These are phyloP conservation scores for Murraya paniculata DNA, from an alignment of 345 rosid genomes.

Conservation along the genomic window DNA sequence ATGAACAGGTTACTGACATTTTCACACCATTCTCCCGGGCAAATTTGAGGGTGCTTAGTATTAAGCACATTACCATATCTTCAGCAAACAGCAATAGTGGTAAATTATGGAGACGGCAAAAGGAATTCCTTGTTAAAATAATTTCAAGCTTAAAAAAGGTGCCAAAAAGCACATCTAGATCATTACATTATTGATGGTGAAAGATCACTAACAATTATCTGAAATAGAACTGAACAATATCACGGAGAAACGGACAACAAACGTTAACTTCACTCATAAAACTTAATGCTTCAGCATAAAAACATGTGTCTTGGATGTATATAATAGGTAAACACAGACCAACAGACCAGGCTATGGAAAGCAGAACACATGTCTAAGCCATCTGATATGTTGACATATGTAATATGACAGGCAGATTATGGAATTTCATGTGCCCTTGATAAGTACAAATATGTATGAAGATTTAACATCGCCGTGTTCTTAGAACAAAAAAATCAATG, in stretches of 20 bases:
- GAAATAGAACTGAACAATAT: neutral
- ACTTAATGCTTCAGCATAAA: neutral
- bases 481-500: neutral
- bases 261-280: neutral
- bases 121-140: neutral
- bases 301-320: neutral
- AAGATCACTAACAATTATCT: constrained; percentile 5
- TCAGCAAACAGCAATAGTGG: neutral
- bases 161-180: neutral
- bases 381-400: neutral
- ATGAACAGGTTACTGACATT: neutral
- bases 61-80: neutral
- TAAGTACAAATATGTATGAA: neutral
- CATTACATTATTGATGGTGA: neutral
- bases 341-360: neutral
- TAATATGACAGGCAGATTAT: neutral
- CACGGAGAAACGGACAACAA: constrained; percentile 3
- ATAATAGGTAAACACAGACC: neutral
- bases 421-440: neutral
- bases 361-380: neutral
- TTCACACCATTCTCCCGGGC: neutral
- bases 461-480: neutral
- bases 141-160: neutral
- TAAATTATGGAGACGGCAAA: neutral
- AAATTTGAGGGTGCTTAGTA: neutral